Evolutionary conservation across 345 rosid genomes (phyloP).

Genomic region (Excoecaria cochinchinensis): DNA sequence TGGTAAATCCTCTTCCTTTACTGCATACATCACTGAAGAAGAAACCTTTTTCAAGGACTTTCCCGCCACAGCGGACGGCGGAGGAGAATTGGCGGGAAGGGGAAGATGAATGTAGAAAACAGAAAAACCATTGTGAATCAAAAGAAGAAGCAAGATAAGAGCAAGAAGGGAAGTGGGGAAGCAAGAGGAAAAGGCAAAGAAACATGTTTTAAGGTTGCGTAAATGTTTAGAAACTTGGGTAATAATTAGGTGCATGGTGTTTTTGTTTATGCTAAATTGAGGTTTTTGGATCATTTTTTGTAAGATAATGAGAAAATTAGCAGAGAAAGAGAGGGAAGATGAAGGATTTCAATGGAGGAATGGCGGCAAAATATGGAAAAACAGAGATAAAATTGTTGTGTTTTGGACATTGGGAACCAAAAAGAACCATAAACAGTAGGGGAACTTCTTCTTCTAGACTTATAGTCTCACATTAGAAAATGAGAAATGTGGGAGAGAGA

Average conservation of each 20-base stretch:
- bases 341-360: conserved; percentile 25
- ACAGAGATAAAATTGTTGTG: background rate
- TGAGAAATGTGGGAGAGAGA: background rate
- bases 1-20: conserved; percentile 48
- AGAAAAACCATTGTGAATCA: conserved; percentile 63
- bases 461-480: background rate
- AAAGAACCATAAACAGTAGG: background rate
- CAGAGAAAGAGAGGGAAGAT: conserved; percentile 5
- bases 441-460: no score
- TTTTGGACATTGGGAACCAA: conserved; percentile 23
- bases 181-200: conserved; percentile 41
- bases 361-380: conserved; percentile 34
- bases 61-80: conserved; percentile 30
- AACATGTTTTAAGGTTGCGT: conserved; percentile 32
- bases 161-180: conserved; percentile 66
- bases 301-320: background rate
- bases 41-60: conserved; percentile 30
- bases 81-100: conserved; percentile 37
- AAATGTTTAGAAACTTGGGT: conserved; percentile 21
- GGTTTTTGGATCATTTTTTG: background rate
- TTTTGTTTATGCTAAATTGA: background rate
- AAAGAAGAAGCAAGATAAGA: conserved; percentile 55
- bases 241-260: conserved; percentile 6
- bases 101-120: conserved; percentile 61
- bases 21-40: conserved; percentile 45